Percentiles rank a stretch among this genome's conserved stretches.
These are phyloP conservation scores for Colletotrichum liriopes DNA, from an alignment of 2,329 filamentous ascomycete genomes.

Conservation along the genomic window DNA sequence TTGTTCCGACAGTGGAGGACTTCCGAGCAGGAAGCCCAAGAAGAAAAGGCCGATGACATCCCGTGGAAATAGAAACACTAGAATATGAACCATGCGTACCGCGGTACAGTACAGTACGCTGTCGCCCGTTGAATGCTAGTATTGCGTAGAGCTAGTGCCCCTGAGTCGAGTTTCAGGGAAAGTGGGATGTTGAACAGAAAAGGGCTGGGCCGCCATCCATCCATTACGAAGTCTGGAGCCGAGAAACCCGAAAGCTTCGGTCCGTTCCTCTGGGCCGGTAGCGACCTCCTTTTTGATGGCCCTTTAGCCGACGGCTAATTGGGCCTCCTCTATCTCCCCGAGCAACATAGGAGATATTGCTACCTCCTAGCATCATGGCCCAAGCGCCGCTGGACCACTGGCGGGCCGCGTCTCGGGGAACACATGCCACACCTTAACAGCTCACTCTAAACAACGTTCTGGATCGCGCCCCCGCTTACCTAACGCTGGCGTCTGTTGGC, in stretches of 20 bases:
- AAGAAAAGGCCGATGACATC: background rate
- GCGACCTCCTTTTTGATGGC: background rate
- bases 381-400: background rate
- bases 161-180: background rate
- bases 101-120: too few species aligned
- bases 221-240: background rate
- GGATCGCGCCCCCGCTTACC: background rate
- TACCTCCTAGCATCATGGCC: background rate
- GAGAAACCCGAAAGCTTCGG: background rate
- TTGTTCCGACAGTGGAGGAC: background rate
- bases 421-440: slow-evolving; percentile 19
- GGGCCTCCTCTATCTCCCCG: background rate
- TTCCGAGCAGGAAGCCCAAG: background rate
- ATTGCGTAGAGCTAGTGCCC: background rate
- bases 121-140: background rate
- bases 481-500: background rate
- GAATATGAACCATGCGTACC: too few species aligned
- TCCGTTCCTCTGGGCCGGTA: background rate
- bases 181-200: background rate
- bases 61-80: too few species aligned
- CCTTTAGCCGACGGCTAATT: slow-evolving; percentile 17
- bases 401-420: slow-evolving; percentile 6
- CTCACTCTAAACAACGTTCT: slow-evolving; percentile 4
- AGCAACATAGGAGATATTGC: background rate
- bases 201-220: background rate